phyloP scores from a whole-genome alignment of 305 asterid genomes.

The Coffea humblotiana region DNA sequence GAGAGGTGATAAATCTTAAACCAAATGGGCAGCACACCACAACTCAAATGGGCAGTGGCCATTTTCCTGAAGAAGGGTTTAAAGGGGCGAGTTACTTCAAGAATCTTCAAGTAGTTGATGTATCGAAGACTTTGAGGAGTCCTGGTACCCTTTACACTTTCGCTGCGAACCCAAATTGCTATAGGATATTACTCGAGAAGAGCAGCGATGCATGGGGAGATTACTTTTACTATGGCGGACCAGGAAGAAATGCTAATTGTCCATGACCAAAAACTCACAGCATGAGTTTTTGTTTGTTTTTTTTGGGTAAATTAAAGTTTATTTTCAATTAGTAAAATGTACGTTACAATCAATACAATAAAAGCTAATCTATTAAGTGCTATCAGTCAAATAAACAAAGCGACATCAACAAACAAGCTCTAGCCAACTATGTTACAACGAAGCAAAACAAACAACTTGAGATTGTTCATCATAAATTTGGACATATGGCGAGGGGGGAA shows the following conservation, averaged over 20 bases:
- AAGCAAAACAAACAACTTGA: too few species aligned
- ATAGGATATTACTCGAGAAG: too few species aligned
- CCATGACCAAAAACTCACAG: neutral
- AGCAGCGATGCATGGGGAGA: neutral
- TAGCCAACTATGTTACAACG: too few species aligned
- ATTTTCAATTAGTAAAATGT: too few species aligned
- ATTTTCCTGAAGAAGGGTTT: slow-evolving; percentile 9
- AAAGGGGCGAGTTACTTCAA: slow-evolving; percentile 8
- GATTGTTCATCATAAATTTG: too few species aligned
- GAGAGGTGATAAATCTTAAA: slow-evolving; percentile 7
- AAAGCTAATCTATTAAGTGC: too few species aligned
- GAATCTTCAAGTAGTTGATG: slow-evolving; percentile 11
- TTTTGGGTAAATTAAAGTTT: too few species aligned
- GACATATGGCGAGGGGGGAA: too few species aligned
- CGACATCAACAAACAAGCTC: too few species aligned
- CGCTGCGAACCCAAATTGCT: neutral
- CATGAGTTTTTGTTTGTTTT: too few species aligned
- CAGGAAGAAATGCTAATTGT: neutral
- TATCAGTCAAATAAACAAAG: too few species aligned
- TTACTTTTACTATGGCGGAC: neutral
- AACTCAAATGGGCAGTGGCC: slow-evolving; percentile 14
- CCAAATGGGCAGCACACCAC: neutral
- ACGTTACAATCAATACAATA: too few species aligned
- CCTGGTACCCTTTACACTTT: neutral
- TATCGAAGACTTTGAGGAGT: neutral